Evolutionary conservation across 495 filamentous ascomycete species (phyloP).

Genomic region (Aspergillus cristatus): DNA sequence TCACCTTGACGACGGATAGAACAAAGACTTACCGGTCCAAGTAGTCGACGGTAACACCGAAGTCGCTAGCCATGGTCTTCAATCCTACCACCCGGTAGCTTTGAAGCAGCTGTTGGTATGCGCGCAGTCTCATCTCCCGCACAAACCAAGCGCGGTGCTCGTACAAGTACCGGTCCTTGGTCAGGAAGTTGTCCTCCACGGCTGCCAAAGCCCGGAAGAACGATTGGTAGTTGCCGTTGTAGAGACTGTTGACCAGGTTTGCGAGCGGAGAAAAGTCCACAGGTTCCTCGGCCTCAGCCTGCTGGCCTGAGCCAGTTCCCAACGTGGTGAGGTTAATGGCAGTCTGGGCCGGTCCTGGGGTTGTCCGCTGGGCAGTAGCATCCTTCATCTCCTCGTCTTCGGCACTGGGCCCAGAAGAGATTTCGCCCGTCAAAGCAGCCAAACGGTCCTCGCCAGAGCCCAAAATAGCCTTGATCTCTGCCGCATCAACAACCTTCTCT

Average conservation of each 20-base stretch:
- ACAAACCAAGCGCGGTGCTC: conserved; percentile 96
- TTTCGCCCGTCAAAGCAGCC: conserved; percentile 61
- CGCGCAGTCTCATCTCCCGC: conserved; percentile 91
- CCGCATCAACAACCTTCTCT: conserved; percentile 93
- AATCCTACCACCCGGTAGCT: conserved; percentile 95
- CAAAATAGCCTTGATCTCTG: conserved; percentile 93
- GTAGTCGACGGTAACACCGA: conserved; percentile 92
- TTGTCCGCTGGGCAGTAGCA: conserved; percentile 39
- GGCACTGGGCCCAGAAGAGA: conserved; percentile 69
- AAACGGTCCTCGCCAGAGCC: conserved; percentile 82
- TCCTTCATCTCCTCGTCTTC: conserved; percentile 76
- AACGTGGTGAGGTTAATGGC: conserved; percentile 79
- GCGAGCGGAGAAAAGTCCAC: conserved; percentile 78
- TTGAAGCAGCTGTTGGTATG: conserved; percentile 94
- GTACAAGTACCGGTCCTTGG: conserved; percentile 83
- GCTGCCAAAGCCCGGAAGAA: conserved; percentile 88
- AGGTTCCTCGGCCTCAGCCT: conserved; percentile 63
- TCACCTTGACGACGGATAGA: background rate
- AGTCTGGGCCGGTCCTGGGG: conserved; percentile 48
- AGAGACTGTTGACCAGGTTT: conserved; percentile 79
- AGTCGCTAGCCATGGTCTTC: conserved; percentile 90
- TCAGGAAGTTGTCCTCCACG: conserved; percentile 90
- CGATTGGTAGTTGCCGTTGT: conserved; percentile 82
- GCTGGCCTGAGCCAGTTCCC: conserved; percentile 54
- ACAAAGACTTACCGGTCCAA: conserved; percentile 63